These are phyloP conservation scores for Sicyos baderoa DNA, from an alignment of 306 rosid genomes.

Conservation along the genomic window DNA sequence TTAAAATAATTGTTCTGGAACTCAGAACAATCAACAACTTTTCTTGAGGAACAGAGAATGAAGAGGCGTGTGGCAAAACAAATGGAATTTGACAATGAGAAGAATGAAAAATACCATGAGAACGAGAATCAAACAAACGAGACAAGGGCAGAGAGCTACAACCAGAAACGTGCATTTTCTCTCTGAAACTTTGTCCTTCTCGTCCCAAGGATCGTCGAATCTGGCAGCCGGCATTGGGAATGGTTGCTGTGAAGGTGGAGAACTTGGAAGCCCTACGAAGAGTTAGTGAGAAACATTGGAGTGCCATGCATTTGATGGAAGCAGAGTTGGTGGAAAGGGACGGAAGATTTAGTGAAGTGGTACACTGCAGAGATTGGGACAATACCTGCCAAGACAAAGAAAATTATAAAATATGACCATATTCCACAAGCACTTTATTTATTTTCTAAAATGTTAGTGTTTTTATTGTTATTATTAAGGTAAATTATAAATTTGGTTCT, in stretches of 20 bases:
- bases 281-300: constrained; percentile 39
- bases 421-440: too few relatives aligned
- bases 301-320: constrained; percentile 33
- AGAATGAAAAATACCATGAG: constrained; percentile 42
- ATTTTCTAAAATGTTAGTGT: too few relatives aligned
- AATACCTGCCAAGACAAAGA: background rate
- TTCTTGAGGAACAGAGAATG: constrained; percentile 54
- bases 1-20: background rate
- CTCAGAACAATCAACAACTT: constrained; percentile 31
- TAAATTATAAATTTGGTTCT: too few relatives aligned
- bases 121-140: constrained; percentile 65
- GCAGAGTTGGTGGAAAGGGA: background rate
- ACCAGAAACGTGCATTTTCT: constrained; percentile 45
- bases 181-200: constrained; percentile 31
- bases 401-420: too few relatives aligned
- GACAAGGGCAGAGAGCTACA: constrained; percentile 77
- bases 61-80: constrained; percentile 73
- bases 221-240: constrained; percentile 42
- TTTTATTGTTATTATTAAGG: too few relatives aligned
- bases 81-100: constrained; percentile 63
- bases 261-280: constrained; percentile 24
- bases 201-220: constrained; percentile 30
- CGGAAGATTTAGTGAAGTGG: background rate
- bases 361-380: background rate
- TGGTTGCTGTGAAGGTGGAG: constrained; percentile 19